Evolutionary conservation across 2,329 filamentous ascomycete species (phyloP).

Genomic region (Talaromyces sp.): DNA sequence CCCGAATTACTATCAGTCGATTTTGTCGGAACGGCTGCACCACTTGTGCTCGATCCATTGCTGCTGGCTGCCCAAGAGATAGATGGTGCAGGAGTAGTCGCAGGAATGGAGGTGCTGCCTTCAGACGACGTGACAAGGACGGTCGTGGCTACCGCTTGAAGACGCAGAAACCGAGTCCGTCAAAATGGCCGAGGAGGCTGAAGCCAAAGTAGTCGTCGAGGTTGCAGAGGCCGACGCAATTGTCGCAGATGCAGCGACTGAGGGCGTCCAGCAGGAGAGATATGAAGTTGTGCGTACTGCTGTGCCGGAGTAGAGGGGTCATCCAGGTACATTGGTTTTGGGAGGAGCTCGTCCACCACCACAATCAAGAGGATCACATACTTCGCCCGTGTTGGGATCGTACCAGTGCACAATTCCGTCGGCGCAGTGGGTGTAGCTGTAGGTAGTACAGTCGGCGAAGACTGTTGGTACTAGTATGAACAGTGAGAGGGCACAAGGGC

Average conservation of each 20-base stretch:
- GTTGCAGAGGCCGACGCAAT: neutral
- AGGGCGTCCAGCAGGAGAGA: conserved; percentile 23
- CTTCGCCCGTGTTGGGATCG: conserved; percentile 24
- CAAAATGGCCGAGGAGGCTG: neutral
- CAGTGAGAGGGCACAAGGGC: neutral
- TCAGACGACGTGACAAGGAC: neutral
- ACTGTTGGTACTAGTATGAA: conserved; percentile 2
- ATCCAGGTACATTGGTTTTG: conserved; percentile 22
- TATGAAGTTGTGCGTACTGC: conserved; percentile 19
- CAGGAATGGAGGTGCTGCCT: neutral
- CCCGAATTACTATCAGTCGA: neutral
- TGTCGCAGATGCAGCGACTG: conserved; percentile 10
- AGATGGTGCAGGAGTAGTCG: neutral
- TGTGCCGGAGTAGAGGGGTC: conserved; percentile 22
- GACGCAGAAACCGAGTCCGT: neutral
- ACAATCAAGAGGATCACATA: conserved; percentile 27
- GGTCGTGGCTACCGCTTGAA: neutral
- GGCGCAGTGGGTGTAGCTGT: conserved; percentile 20
- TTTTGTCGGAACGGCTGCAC: neutral
- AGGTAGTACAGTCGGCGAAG: conserved; percentile 14
- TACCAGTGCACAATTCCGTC: conserved; percentile 25
- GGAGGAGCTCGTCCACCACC: conserved; percentile 24
- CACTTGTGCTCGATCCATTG: neutral
- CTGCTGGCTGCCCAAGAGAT: neutral
- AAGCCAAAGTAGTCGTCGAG: neutral